Evolutionary conservation across 139 green algal species (phyloP), one percentile per base, ranked within the genome.

Genomic region (Nannochloris sp.): DNA sequence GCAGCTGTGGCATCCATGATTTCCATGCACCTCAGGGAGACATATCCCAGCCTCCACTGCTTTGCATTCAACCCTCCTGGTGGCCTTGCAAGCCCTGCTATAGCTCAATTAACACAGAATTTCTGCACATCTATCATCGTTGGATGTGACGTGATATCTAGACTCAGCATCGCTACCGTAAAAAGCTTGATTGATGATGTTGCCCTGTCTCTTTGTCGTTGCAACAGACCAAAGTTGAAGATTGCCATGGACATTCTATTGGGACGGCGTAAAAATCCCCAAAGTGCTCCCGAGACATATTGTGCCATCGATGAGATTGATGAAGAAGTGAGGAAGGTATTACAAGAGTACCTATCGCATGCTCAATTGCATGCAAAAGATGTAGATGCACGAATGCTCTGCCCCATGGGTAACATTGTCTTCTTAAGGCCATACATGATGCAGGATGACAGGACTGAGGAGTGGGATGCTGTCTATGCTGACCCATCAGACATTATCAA

Each of bases 181-280:
- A n/a, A 29, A 14, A 40, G 64, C 15, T 64, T 84, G 12, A 71
- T 84, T 64, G 78, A 84, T 23, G 78, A 84, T 40, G 74, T 84
- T 62, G 48, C 83, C 12, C 70, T 62, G 0, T 60, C 75, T 3
- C 64, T 84, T 24, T 71, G 70, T 1, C 60, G 78, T 21, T 80
- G 68, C 64, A 69, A 57, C 48, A 53, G 66, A 60, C 71, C 71
- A 31, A 78, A 78, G 34, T 15, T 74, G 8, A 66, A 65, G 60
- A 69, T 83, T n/a, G 58, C 76, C 37, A 37, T 82, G 16, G 46
- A 53, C 46, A 19, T 25, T 53, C 0, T 53, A 1, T 10, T 14
- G 50, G 58, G 14, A 60, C 64, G 16, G 78, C 70, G 74, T 72
- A 67, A 69, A 59, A 61, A 21, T 70, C 69, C 56, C 19, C 61